These are phyloP conservation scores for Neohortaea acidophila DNA, from an alignment of 495 filamentous ascomycete genomes.

Conservation along the genomic window DNA sequence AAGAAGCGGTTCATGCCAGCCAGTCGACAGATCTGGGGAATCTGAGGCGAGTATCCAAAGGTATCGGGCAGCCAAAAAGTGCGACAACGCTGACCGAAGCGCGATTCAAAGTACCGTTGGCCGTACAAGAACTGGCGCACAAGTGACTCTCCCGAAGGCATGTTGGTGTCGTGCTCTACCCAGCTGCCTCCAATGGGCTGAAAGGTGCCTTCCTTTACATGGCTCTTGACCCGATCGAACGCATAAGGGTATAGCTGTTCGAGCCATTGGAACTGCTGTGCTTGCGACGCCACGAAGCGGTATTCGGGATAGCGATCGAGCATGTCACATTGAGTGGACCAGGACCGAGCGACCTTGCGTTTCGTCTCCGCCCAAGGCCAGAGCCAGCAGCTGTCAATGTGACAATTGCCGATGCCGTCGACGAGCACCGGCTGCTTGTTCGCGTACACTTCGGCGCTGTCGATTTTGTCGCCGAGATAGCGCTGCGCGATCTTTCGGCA, in stretches of 20 bases:
- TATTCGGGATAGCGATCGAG: constrained; percentile 92
- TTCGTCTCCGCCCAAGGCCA: constrained; percentile 99
- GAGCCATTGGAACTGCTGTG: constrained; percentile 96
- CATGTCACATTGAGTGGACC: constrained; percentile 88
- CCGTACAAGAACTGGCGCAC: constrained; percentile 91
- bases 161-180: constrained; percentile 97
- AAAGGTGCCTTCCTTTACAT: constrained; percentile 80
- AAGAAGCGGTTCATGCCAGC: constrained; percentile 93
- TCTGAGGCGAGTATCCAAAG: constrained; percentile 88
- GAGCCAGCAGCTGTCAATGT: constrained; percentile 95
- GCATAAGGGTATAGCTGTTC: constrained; percentile 73
- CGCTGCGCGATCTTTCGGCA: constrained; percentile 66
- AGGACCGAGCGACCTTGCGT: constrained; percentile 87
- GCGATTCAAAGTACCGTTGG: constrained; percentile 84
- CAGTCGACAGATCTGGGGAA: constrained; percentile 80
- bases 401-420: constrained; percentile 84
- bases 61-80: constrained; percentile 98
- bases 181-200: constrained; percentile 93
- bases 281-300: constrained; percentile 79
- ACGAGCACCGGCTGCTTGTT: constrained; percentile 57
- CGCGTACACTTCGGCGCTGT: constrained; percentile 73
- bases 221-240: constrained; percentile 77
- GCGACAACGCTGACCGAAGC: constrained; percentile 72
- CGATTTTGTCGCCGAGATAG: constrained; percentile 67
- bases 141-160: constrained; percentile 88